Base-by-base conservation (phyloP, 2,329 filamentous ascomycete genomes). In the Diaporthe sp. region DNA sequence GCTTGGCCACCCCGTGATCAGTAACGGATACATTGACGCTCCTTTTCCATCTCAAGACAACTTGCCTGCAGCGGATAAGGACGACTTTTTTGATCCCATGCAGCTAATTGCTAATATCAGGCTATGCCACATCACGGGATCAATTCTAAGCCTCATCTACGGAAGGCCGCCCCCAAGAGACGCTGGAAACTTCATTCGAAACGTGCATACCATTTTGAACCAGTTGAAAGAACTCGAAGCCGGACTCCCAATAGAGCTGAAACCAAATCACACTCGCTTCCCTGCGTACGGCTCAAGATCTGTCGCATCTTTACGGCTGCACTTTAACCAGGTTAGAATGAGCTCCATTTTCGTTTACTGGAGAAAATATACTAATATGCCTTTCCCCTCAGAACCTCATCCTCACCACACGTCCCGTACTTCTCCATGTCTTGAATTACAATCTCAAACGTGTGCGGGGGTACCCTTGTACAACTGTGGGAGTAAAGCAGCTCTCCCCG, bases 1-100 rank as follows among this genome's bases (percentile, higher is more conserved):
- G 72, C 82, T 85, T 76, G 85, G 85, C 4, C 81, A 85, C 25
- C 84, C 85, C 52, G 84, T 84, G 78, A 84, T 86, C 35, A 80
- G 81, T 42, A 85, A 86, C 72, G 83, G 84, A 61, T 84, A 86
- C 67, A 86, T 85, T 25, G 80, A 83, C 58, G 80, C 82, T 30
- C 81, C 82, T 40, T 73, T 81, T 12, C 84, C 83, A 0, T 83
- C 81, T 22, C 77, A 77, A 3, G 74, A 77, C 25, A 70, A 58
- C 45, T 40, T 76, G n/a, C 45, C 71, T 4, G n/a, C 50, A 40
- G 76, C 72, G 42, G 76, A 78, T 25, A 52, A 71, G 47, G 74
- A 77, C 17, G 76, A 78, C 22, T 77, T 78, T 60, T 68, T 77
- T 25, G 76, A 78, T 69, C 55, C 76, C 8, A 72, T 70, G 61